These are phyloP conservation scores for Ashbya aceris DNA, from an alignment of 1,139 yeast species.

Conservation along the genomic window DNA sequence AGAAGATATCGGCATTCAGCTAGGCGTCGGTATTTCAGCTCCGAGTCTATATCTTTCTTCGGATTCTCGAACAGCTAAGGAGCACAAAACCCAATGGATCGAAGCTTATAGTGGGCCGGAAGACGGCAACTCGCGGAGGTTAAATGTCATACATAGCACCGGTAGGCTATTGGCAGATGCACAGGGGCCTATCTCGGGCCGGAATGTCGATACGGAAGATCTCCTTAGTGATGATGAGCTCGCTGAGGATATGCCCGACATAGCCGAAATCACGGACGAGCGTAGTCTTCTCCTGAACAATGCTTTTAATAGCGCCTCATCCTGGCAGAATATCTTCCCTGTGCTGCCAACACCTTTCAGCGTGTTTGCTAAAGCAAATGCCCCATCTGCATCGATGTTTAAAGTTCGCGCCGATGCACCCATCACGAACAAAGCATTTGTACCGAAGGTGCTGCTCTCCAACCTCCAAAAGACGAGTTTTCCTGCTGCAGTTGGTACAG, in stretches of 20 bases:
- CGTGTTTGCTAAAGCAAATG: conserved; percentile 11
- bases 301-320: background rate
- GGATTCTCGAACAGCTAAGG: conserved; percentile 6
- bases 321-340: conserved; percentile 12
- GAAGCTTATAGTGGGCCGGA: background rate
- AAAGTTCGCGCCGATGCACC: conserved; percentile 9
- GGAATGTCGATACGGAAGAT: background rate
- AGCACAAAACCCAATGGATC: conserved; percentile 1
- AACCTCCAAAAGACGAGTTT: conserved; percentile 5
- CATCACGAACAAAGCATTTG: conserved; percentile 9
- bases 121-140: background rate
- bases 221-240: conserved; percentile 2
- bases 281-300: background rate
- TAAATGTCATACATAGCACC: background rate
- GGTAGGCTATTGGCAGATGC: background rate
- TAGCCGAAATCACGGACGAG: conserved; percentile 5
- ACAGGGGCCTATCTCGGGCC: background rate
- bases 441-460: conserved; percentile 11
- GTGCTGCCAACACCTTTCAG: conserved; percentile 11
- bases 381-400: conserved; percentile 10
- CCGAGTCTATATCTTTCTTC: conserved; percentile 16
- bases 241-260: background rate
- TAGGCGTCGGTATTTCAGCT: conserved; percentile 23
- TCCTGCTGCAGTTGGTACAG: background rate
- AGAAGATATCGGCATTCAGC: conserved; percentile 20